phyloP scores from a whole-genome alignment of 768 basidiomycete species.

The Amanita brunnescens region DNA sequence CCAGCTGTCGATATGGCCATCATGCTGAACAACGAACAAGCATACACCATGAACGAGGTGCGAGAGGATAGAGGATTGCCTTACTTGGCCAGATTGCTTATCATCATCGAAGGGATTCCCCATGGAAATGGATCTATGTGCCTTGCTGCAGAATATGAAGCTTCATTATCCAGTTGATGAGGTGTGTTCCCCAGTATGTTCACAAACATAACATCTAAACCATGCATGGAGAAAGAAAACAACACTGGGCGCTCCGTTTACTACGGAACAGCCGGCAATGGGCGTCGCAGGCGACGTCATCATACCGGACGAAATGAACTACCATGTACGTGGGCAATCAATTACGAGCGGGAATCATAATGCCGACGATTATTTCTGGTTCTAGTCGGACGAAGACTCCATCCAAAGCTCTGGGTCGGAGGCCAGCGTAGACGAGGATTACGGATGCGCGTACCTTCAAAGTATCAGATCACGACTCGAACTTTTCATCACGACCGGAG shows the following conservation, averaged over 20 bases:
- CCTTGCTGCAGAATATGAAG: conserved; percentile 42
- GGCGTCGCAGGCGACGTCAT: conserved; percentile 28
- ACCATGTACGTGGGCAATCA: background rate
- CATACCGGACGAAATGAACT: conserved; percentile 36
- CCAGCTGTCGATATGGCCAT: background rate
- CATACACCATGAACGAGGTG: conserved; percentile 2
- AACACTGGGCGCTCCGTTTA: conserved; percentile 16
- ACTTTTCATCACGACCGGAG: conserved; percentile 49
- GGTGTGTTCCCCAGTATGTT: conserved; percentile 12
- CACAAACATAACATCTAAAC: conserved; percentile 10
- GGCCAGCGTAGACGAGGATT: conserved; percentile 24
- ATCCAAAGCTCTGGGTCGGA: conserved; percentile 34
- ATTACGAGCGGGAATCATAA: background rate
- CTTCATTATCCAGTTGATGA: conserved; percentile 27
- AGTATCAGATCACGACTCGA: conserved; percentile 49
- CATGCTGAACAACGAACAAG: background rate
- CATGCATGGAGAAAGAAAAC: conserved; percentile 36
- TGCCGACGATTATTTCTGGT: background rate
- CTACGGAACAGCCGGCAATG: conserved; percentile 10
- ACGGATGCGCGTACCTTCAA: conserved; percentile 58
- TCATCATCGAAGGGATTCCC: conserved; percentile 6
- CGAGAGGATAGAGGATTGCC: background rate
- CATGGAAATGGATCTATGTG: conserved; percentile 42
- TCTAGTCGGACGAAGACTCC: conserved; percentile 40
- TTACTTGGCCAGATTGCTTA: background rate